Evolutionary conservation across 177 flowering plant genomes (phyloP).

Genomic region (Tripterygium wilfordii): DNA sequence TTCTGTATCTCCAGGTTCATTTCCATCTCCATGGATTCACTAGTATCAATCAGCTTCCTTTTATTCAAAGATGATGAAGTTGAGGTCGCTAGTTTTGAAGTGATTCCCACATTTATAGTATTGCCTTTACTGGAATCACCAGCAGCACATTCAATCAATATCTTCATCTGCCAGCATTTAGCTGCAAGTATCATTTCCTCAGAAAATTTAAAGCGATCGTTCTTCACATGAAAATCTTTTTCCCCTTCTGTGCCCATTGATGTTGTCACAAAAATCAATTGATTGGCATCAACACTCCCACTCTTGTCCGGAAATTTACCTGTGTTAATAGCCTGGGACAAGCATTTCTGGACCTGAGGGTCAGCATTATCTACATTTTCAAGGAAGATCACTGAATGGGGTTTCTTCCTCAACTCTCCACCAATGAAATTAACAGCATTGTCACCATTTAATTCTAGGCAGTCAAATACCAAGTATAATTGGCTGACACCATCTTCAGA

Average conservation of each 20-base stretch:
- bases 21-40: constrained; percentile 1
- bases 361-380: constrained; percentile 84
- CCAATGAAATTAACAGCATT: constrained; percentile 59
- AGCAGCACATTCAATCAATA: constrained; percentile 23
- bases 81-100: constrained; percentile 7
- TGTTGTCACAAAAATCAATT: constrained; percentile 48
- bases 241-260: constrained; percentile 15
- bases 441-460: constrained; percentile 21
- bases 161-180: constrained; percentile 46
- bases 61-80: constrained; percentile 24
- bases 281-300: constrained; percentile 60
- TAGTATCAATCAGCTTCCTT: constrained; percentile 36
- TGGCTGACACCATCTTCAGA: constrained; percentile 19
- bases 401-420: constrained; percentile 55
- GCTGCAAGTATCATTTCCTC: constrained; percentile 63
- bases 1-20: constrained; percentile 24
- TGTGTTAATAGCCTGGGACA: constrained; percentile 56
- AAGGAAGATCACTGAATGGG: constrained; percentile 62
- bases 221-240: constrained; percentile 9
- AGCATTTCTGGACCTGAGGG: constrained; percentile 39
- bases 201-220: constrained; percentile 16
- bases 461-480: constrained; percentile 18
- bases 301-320: constrained; percentile 69
- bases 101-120: constrained; percentile 15
- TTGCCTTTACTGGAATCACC: constrained; percentile 6